phyloP scores from a whole-genome alignment of 192 early-diverging fungal species.

The Thamnidium elegans region DNA sequence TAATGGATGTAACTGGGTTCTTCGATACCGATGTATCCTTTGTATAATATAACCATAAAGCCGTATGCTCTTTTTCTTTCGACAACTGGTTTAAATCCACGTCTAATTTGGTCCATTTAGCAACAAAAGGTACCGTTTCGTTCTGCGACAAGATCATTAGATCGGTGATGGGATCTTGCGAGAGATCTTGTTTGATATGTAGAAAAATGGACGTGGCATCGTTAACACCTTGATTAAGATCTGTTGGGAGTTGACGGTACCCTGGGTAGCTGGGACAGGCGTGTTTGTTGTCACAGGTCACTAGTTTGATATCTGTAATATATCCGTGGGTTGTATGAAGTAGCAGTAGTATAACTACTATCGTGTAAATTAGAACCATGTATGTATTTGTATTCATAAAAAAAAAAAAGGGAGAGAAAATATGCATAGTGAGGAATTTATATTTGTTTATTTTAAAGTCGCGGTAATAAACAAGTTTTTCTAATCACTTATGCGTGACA shows the following conservation, averaged over 20 bases:
- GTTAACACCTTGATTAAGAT: constrained; percentile 20
- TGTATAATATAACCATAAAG: constrained; percentile 27
- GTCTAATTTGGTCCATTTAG: constrained; percentile 20
- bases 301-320: constrained; percentile 22
- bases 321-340: not conserved
- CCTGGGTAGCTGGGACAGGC: constrained; percentile 23
- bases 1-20: constrained; percentile 37
- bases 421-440: not conserved
- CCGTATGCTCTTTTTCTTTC: not conserved
- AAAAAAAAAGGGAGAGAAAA: not conserved
- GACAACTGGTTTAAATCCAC: constrained; percentile 11
- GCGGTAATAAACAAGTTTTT: too few relatives aligned
- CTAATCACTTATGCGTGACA: too few relatives aligned
- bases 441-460: not conserved
- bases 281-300: constrained; percentile 10
- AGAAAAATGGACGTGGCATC: constrained; percentile 15
- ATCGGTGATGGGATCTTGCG: constrained; percentile 19
- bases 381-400: not conserved
- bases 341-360: not conserved
- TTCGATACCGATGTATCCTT: constrained; percentile 21
- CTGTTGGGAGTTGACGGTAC: constrained; percentile 5
- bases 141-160: constrained; percentile 2
- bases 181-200: constrained; percentile 26
- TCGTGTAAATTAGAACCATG: not conserved
- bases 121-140: not conserved